Evolutionary conservation across 495 filamentous ascomycete genomes (phyloP), one percentile per base, ranked within the genome.

Genomic region (Hyaloscypha finlandica): DNA sequence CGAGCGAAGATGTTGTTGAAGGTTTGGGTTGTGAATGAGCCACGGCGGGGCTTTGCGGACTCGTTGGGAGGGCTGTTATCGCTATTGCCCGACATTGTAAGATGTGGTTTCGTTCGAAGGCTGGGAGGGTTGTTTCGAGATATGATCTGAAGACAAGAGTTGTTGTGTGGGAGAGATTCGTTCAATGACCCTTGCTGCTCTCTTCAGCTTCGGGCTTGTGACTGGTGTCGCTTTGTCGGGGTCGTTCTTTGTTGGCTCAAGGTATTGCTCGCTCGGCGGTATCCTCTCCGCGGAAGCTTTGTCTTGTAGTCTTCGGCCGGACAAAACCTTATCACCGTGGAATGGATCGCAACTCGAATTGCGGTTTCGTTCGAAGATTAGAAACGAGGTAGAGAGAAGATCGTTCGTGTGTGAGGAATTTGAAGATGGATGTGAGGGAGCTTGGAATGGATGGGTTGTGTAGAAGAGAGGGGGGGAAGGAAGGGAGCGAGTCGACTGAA

Each of bases 1-100:
- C 82, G 75, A 20, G 78, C 76, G 70, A 88, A 86, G 61, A 88
- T 78, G 71, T 79, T 84, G 65, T 77, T 81, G 71, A 88, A 78
- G 62, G 83, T 82, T 59, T 80, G 78, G 30, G 81, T 78, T 56
- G 83, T 84, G 70, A 87, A 71, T 31, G 85, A 87, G 67, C 81
- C 77, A 70, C 86, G 84, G 67, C 86, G 86, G 42, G 45, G 51
- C 37, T 65, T 67, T 19, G 32, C 19, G 29, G 65, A n/a, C 20
- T 37, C 53, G 30, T 64, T 67, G 66, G 70, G 68, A 68, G 74
- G 65, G 19, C 74, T 74, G 72, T 72, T 74, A 65, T 71, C 73
- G 73, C 75, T 77, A 71, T 78, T 74, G 54, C 72, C 74, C 68
- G 78, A 78, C 80, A 81, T 81, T 59, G 31, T 75, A 74, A 65